Evolutionary conservation across 2,329 filamentous ascomycete genomes (phyloP).

Genomic region (Rachicladosporium sp.): DNA sequence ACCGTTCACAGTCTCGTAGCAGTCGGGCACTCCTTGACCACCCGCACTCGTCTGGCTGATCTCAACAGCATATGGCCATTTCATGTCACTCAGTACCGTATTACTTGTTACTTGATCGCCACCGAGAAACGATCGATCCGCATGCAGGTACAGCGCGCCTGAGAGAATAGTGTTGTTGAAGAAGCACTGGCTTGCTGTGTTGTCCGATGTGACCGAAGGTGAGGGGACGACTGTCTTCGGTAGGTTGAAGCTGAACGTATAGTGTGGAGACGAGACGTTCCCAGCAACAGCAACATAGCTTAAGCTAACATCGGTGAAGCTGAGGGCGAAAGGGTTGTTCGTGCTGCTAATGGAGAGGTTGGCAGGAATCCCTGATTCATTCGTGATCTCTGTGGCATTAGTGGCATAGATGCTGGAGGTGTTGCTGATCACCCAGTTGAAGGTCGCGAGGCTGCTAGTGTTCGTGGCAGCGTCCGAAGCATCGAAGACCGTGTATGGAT

Average conservation of each 20-base stretch:
- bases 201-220: slow-evolving; percentile 30
- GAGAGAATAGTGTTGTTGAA: slow-evolving; percentile 45
- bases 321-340: slow-evolving; percentile 43
- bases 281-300: slow-evolving; percentile 36
- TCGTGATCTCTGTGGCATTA: slow-evolving; percentile 45
- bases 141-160: slow-evolving; percentile 42
- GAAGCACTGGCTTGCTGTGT: slow-evolving; percentile 41
- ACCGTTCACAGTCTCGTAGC: slow-evolving; percentile 33
- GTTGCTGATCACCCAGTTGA: slow-evolving; percentile 49
- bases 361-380: slow-evolving; percentile 32
- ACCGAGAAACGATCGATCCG: slow-evolving; percentile 8
- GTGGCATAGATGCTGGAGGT: slow-evolving; percentile 27
- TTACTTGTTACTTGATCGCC: slow-evolving; percentile 6
- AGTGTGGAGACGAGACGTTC: slow-evolving; percentile 37
- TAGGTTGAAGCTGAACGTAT: slow-evolving; percentile 44
- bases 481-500: slow-evolving; percentile 42
- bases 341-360: slow-evolving; percentile 36
- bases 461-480: slow-evolving; percentile 17
- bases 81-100: slow-evolving; percentile 25
- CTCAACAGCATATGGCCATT: slow-evolving; percentile 49
- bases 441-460: slow-evolving; percentile 36
- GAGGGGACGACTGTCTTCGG: slow-evolving; percentile 42
- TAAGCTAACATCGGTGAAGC: slow-evolving; percentile 42
- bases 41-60: slow-evolving; percentile 40
- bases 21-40: slow-evolving; percentile 41